Evolutionary conservation across 108 stramenopile species (phyloP).

Genomic region (Skeletonema menzelii): DNA sequence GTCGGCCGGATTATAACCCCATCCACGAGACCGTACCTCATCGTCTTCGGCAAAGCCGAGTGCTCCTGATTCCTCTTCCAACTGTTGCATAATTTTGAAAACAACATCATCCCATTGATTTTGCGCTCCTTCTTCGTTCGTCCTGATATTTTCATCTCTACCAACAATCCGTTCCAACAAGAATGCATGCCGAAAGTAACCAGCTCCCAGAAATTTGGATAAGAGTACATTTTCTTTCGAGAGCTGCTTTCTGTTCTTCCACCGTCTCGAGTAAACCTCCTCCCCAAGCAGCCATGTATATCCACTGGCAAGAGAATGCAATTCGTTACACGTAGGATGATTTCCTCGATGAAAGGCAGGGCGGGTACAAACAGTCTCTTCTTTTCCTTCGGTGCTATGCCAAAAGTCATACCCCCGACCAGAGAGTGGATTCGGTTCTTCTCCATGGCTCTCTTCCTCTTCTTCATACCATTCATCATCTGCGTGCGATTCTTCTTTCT

Average conservation of each 20-base stretch:
- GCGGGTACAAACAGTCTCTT: slow-evolving; percentile 41
- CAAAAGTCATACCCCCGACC: not conserved
- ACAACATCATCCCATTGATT: slow-evolving; percentile 34
- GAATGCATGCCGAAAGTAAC: slow-evolving; percentile 67
- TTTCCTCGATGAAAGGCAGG: slow-evolving; percentile 38
- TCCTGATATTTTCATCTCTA: slow-evolving; percentile 7
- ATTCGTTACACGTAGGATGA: slow-evolving; percentile 68
- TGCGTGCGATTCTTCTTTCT: not conserved
- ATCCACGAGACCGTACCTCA: slow-evolving; percentile 13
- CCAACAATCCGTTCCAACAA: slow-evolving; percentile 40
- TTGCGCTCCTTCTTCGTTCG: not conserved
- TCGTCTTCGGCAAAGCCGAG: slow-evolving; percentile 13
- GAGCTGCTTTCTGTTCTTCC: slow-evolving; percentile 14
- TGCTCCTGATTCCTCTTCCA: slow-evolving; percentile 9
- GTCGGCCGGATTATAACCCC: slow-evolving; percentile 31
- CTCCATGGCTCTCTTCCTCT: not conserved
- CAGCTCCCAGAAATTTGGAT: slow-evolving; percentile 36
- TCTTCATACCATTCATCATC: slow-evolving; percentile 17
- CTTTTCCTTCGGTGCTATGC: not conserved
- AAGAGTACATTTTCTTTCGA: not conserved
- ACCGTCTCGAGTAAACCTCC: slow-evolving; percentile 16
- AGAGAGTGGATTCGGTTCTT: not conserved
- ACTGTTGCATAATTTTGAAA: slow-evolving; percentile 46
- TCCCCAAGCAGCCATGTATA: slow-evolving; percentile 38
- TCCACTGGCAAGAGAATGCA: slow-evolving; percentile 48